Evolutionary conservation across 148 eudicot species (phyloP).

Genomic region (Cornus controversa): DNA sequence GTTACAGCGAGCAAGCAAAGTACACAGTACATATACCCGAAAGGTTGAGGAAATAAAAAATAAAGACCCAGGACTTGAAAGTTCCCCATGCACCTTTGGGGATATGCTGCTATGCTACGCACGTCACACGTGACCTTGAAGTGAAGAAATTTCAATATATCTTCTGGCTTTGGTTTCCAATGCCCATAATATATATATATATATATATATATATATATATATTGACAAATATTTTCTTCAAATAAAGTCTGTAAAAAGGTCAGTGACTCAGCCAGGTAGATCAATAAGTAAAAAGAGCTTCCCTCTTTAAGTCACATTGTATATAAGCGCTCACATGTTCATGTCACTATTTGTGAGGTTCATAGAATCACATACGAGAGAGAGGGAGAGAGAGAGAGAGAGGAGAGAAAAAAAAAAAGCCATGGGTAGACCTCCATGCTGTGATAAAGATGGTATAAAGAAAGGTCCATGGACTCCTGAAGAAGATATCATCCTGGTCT

Average conservation of each 20-base stretch:
- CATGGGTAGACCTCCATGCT: conserved; percentile 77
- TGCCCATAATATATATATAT: too few species aligned
- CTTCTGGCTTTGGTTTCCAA: too few species aligned
- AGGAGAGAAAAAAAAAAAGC: not conserved
- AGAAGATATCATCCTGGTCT: conserved; percentile 67
- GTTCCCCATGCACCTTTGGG: too few species aligned
- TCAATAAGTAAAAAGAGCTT: not conserved
- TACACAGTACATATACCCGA: too few species aligned
- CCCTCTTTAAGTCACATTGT: conserved; percentile 2
- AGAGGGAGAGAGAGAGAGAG: not conserved
- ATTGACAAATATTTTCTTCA: not conserved
- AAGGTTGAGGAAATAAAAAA: too few species aligned
- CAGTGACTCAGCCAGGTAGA: not conserved
- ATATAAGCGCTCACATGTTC: conserved; percentile 8
- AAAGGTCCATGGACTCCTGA: conserved; percentile 87
- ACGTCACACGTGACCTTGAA: too few species aligned
- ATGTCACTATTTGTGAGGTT: conserved; percentile 1
- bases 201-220: too few species aligned
- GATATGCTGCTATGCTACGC: too few species aligned
- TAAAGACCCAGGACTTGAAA: too few species aligned
- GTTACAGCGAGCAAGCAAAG: too few species aligned
- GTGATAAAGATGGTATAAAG: conserved; percentile 72
- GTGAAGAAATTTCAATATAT: too few species aligned
- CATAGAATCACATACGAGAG: not conserved
- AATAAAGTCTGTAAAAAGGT: not conserved